Percentiles rank a stretch among this genome's conserved stretches.
Evolutionary conservation across 148 eudicot species (phyloP).

Genomic region (Chenopodium quinoa): DNA sequence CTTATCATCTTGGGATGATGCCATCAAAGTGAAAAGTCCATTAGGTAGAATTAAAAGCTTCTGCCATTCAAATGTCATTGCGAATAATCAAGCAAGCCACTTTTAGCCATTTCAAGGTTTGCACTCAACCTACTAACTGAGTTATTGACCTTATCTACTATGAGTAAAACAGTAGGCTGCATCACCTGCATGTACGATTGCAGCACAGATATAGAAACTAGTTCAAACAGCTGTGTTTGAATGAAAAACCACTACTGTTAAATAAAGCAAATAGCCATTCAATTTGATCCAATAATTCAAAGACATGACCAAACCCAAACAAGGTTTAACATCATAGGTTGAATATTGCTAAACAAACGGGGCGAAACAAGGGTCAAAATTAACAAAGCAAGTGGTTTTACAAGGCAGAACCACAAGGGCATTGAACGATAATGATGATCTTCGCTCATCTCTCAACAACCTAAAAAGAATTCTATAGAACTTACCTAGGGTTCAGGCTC

Average conservation of each 20-base stretch:
- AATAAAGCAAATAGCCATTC: not conserved
- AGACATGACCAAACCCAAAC: slow-evolving; percentile 7
- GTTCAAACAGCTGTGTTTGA: not conserved
- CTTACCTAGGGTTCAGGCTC: slow-evolving; percentile 43
- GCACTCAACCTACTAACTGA: no score
- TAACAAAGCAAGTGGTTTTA: slow-evolving; percentile 13
- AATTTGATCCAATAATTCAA: not conserved
- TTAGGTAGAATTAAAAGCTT: no score
- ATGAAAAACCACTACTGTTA: not conserved
- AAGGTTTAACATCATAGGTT: slow-evolving; percentile 7
- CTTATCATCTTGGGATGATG: no score
- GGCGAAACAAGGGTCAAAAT: slow-evolving; percentile 7
- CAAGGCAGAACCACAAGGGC: slow-evolving; percentile 14
- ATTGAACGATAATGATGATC: slow-evolving; percentile 15
- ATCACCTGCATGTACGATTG: not conserved
- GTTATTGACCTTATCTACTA: no score
- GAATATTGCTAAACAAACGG: not conserved
- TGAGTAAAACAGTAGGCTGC: not conserved
- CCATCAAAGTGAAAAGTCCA: no score
- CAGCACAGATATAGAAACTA: not conserved
- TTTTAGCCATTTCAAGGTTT: not conserved
- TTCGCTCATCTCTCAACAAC: slow-evolving; percentile 7
- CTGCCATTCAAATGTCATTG: no score
- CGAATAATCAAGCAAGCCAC: not conserved
- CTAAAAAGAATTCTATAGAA: slow-evolving; percentile 13